phyloP scores from a whole-genome alignment of 2,329 filamentous ascomycete species.

The Penicillium sp. region DNA sequence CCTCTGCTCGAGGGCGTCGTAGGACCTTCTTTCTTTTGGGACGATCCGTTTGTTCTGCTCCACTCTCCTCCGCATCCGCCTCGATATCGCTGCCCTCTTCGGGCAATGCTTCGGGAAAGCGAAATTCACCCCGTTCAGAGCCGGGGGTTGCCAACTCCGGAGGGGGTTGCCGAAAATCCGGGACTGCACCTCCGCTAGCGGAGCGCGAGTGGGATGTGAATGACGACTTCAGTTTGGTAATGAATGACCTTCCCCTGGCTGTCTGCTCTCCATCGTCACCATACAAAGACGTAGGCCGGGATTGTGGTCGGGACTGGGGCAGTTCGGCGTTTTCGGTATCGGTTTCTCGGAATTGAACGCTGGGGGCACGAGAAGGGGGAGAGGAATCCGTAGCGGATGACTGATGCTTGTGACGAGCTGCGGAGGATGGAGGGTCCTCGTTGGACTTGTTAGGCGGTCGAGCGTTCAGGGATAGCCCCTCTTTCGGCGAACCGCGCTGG shows the following conservation, averaged over 20 bases:
- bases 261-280: constrained; percentile 59
- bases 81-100: constrained; percentile 69
- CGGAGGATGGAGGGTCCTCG: constrained; percentile 22
- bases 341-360: constrained; percentile 71
- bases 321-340: constrained; percentile 50
- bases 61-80: constrained; percentile 82
- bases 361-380: constrained; percentile 55
- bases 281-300: constrained; percentile 65
- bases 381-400: constrained; percentile 29
- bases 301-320: constrained; percentile 59
- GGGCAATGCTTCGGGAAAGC: constrained; percentile 55
- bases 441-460: constrained; percentile 27
- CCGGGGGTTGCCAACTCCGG: constrained; percentile 46
- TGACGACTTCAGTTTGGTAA: constrained; percentile 72
- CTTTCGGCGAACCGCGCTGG: constrained; percentile 18
- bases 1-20: constrained; percentile 60
- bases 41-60: constrained; percentile 64
- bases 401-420: constrained; percentile 24
- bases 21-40: constrained; percentile 59
- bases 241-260: constrained; percentile 64
- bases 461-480: constrained; percentile 24
- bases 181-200: constrained; percentile 48
- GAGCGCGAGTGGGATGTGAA: constrained; percentile 52
- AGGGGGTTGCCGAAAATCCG: constrained; percentile 40
- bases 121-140: constrained; percentile 51